A percentile compares a stretch with the other conserved stretches of the same genome.
Evolutionary conservation across 257 asterid genomes (phyloP).

Genomic region (Solanum verrucosum): DNA sequence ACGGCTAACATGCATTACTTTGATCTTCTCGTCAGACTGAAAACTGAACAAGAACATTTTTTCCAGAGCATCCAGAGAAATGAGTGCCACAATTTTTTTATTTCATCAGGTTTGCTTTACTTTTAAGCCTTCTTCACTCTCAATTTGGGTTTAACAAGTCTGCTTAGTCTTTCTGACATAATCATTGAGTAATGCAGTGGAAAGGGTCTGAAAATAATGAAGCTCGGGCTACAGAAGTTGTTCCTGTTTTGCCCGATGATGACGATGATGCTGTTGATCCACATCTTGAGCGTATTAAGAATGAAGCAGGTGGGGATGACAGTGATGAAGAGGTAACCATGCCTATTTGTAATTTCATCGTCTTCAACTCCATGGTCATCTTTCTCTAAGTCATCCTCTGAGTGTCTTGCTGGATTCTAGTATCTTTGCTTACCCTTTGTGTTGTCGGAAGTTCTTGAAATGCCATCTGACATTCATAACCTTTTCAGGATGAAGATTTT

Average conservation of each 20-base stretch:
- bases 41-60: slow-evolving; percentile 89
- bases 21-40: slow-evolving; percentile 78
- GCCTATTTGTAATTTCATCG: neutral
- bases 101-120: slow-evolving; percentile 48
- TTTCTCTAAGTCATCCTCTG: neutral
- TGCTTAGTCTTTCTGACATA: neutral
- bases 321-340: slow-evolving; percentile 65
- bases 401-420: neutral
- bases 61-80: slow-evolving; percentile 89
- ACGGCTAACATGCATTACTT: slow-evolving; percentile 95
- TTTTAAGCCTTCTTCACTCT: neutral
- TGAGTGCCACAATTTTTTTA: slow-evolving; percentile 58
- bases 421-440: neutral
- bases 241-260: slow-evolving; percentile 45
- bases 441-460: neutral
- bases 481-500: slow-evolving; percentile 72
- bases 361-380: neutral
- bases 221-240: slow-evolving; percentile 39
- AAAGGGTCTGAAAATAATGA: slow-evolving; percentile 62
- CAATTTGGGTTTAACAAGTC: neutral
- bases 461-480: neutral
- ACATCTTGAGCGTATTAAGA: slow-evolving; percentile 77
- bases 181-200: slow-evolving; percentile 33
- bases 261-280: slow-evolving; percentile 84
- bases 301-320: slow-evolving; percentile 63